Evolutionary conservation across 805 yeast species (phyloP), one percentile per base, ranked within the genome.

Genomic region (Brettanomyces bruxellensis): DNA sequence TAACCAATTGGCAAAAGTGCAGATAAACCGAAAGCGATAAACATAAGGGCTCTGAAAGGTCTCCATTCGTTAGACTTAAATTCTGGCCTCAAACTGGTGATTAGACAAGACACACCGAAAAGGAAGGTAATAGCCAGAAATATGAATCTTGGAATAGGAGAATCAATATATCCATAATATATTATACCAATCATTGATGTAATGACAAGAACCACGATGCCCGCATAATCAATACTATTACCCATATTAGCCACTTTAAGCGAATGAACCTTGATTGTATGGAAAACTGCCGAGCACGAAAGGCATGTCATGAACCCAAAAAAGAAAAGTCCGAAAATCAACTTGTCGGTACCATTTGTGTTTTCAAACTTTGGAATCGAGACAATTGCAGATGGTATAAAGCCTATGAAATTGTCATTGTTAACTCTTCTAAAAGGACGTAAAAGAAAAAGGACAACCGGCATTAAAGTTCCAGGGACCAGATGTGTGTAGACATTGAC

Each of bases 21-120:
- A 1, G 88, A 78, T 22, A 87, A 68, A 0, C 96, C 96, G 65
- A 90, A 89, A 2, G 74, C 55, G 7, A 89, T 81, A 64, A 89
- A 89, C 78, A 89, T 78, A 1, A 73, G 51, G 0, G 96, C 91
- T 45, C 97, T 69, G 47, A 76, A 75, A 1, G 90, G 80, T 35
- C 96, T 73, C 81, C 86, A 88, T 30, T 69, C 72, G 4, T 83
- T 75, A 4, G 82, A 64, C n/a, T 87, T 70, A 58, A 90, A 89
- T 49, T 70, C 72, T 4, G 82, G 80, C 46, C 76, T 71, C 49
- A 87, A 64, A 0, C 93, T 83, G 34, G 85, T 70, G 0, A 72
- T 57, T 0, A 83, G 73, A 55, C 95, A 87, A 1, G 74, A 61
- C 0, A 66, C 36, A 0, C 95, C 96, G 13, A 87, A 68, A 0